Evolutionary conservation across 495 filamentous ascomycete species (phyloP), one percentile per base, ranked within the genome.

Genomic region (Xylaria nigripes): DNA sequence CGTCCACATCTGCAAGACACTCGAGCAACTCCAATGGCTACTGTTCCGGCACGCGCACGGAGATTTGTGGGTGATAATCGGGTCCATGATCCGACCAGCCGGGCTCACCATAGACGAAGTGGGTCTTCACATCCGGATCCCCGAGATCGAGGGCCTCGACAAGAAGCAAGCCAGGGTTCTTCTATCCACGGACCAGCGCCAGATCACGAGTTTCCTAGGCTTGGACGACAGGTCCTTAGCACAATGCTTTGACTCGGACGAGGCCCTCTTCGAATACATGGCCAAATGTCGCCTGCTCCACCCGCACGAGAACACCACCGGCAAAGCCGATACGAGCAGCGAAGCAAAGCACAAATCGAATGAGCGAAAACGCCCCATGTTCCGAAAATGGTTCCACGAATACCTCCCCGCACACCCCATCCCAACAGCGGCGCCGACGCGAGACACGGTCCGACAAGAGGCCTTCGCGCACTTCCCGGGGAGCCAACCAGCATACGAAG

Each of bases 11-110:
- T 85, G 75, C 56, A 56, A 57, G 0, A 56, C 64, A 1, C 50
- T 69, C 0, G 60, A 70, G 12, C 61, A 69, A 1, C 70, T 82
- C 10, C 68, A 72, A 12, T 88, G 86, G 86, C 66, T 72, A 50
- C 61, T 77, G 23, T 86, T 86, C 64, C 80, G 79, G 58, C 65
- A 79, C 10, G 75, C 76, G 1, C 82, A 87, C 46, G 80, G 84
- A 29, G 86, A 87, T 50, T 58, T 89, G 0, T 82, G 79, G 78
- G 83, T 81, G 42, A 70, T 90, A 1, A 59, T 89, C 0, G 84
- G 85, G 0, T 69, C 73, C 27, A 80, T 69, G 13, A 79, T 86
- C 16, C 72, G 82, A 6, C 74, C 74, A 0, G 78, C 80, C 25
- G 84, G 86, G 10, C 71, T 89, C 19, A 86, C 81, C 0, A 71